Base-by-base conservation (phyloP, 352 stramenopile genomes). In the Phytopythium delawarense region DNA sequence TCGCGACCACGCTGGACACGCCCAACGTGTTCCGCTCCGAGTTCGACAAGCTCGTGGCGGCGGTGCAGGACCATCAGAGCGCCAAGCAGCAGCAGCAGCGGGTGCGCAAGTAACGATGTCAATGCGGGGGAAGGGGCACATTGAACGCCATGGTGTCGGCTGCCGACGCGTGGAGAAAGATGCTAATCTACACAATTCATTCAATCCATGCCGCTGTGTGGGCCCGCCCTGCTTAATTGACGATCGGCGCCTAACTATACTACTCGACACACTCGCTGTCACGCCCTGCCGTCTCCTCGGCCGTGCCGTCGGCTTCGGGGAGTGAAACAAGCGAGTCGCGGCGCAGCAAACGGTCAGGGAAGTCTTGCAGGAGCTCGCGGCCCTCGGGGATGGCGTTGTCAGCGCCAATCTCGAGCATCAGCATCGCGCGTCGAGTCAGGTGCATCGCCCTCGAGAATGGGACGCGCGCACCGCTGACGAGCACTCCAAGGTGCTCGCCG, bases 11-110 rank as follows among this genome's bases (percentile, higher is more conserved):
- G 2, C 85, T 85, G 48, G 80, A 91, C 64, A 76, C 80, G 9
- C 79, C 78, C 15, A 89, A 84, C 52, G 70, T 85, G 12, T 81
- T 91, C 58, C 89, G 89, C 59, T 80, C 75, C 39, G 83, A 88
- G 57, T 89, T 91, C 50, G 81, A 76, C 46, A 75, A 79, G 52
- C 77, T 91, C 28, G 55, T 88, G 12, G 56, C 74, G 23, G 61
- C 60, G 21, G 67, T 75, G 32, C 69, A 80, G 51, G 76, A 91
- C 16, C 62, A 53, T 20, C 44, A 50, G 44, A 21, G 8, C 44
- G 44, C 44, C 44, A 50, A 50, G 44, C 44, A 45, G 39, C 46
- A 58, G n/a, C 13, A 54, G 30, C 48, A 54, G 32, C 73, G 62
- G 44, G 63, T 16, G 52, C 61, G 71, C 44, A 81, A 79, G 53